phyloP scores from a whole-genome alignment of 164 flowering plant genomes.

The Tetrastigma voinierianum region DNA sequence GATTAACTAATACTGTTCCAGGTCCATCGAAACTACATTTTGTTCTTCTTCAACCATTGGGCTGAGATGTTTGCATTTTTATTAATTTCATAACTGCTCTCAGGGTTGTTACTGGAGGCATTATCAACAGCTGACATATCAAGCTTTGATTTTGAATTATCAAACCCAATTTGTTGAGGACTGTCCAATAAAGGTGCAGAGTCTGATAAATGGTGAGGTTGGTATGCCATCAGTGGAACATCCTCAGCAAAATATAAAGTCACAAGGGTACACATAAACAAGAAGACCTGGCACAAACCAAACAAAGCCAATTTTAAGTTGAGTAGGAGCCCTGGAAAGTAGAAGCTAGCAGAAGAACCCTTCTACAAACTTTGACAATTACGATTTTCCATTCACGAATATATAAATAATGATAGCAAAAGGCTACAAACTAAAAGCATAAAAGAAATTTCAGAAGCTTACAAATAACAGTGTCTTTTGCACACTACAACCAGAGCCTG shows the following conservation, averaged over 20 bases:
- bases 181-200: slow-evolving; percentile 78
- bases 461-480: not conserved
- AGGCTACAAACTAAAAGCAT: not conserved
- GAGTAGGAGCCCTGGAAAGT: not conserved
- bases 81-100: slow-evolving; percentile 17
- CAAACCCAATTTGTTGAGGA: slow-evolving; percentile 36
- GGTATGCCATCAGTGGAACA: slow-evolving; percentile 60
- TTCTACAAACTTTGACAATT: not conserved
- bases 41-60: slow-evolving; percentile 31
- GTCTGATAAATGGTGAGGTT: slow-evolving; percentile 54
- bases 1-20: slow-evolving; percentile 91
- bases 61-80: slow-evolving; percentile 22
- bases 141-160: slow-evolving; percentile 33
- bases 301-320: not conserved
- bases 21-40: slow-evolving; percentile 69
- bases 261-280: slow-evolving; percentile 76
- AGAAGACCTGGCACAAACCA: slow-evolving; percentile 58
- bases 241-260: slow-evolving; percentile 88
- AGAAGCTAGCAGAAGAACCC: not conserved
- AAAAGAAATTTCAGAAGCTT: not conserved
- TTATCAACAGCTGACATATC: slow-evolving; percentile 18
- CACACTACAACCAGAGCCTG: not conserved
- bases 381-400: not conserved
- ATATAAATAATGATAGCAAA: too few species aligned
- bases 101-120: slow-evolving; percentile 18